phyloP scores from a whole-genome alignment of 2,329 filamentous ascomycete species.

The Aspergillus sp. region DNA sequence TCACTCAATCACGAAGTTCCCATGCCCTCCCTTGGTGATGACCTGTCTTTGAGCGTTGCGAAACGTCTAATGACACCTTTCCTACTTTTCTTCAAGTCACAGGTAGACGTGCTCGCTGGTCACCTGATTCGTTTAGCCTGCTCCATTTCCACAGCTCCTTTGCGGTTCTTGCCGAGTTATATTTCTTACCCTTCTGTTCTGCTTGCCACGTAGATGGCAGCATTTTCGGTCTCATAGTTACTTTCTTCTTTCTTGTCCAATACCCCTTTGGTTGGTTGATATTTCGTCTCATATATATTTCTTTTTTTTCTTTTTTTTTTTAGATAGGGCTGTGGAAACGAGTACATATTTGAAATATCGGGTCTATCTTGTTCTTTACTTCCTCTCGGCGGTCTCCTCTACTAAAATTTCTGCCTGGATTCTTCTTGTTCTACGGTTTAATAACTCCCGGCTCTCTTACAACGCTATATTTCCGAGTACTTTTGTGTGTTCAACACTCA shows the following conservation, averaged over 20 bases:
- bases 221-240: background rate
- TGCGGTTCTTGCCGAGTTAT: background rate
- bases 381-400: background rate
- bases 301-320: background rate
- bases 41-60: conserved; percentile 12
- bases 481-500: background rate
- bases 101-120: background rate
- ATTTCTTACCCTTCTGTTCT: background rate
- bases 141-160: background rate
- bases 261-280: conserved; percentile 1
- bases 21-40: conserved; percentile 12
- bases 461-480: background rate
- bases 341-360: conserved; percentile 1
- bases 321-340: background rate
- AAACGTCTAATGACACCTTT: conserved; percentile 10
- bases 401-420: background rate
- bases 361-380: background rate
- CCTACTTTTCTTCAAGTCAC: background rate
- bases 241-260: conserved; percentile 7
- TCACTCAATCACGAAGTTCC: conserved; percentile 8
- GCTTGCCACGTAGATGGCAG: background rate
- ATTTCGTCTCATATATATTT: background rate
- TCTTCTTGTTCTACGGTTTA: background rate
- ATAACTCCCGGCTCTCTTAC: background rate
- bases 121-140: background rate